Base-by-base conservation (phyloP, 208 protist species). In the Trypanosoma congolense region DNA sequence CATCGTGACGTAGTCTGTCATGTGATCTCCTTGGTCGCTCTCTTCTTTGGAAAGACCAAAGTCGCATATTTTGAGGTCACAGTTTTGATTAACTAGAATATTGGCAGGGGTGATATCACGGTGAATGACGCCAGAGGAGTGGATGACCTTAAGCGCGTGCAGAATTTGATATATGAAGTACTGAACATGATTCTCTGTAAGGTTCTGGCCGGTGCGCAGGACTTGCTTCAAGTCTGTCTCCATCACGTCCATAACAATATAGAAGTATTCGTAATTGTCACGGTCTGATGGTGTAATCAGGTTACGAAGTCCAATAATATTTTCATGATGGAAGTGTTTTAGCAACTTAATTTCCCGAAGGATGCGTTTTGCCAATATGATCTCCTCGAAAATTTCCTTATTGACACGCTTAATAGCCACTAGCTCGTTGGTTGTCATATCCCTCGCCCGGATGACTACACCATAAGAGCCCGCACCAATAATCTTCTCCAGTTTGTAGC, bases 161-260 rank as follows among this genome's bases (percentile, higher is more conserved):
- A 98, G 74, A 0, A 95, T 78, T 65, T 98, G 96, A 65, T 98
- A 98, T 22, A 98, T 85, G 63, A 98, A 98, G 68, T 96, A 98
- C 65, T 96, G 82, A 29, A 90, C 82, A 76, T 98, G 96, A 25
- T 87, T 83, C 61, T 97, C 88, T 3, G 84, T 93, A 33, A 98
- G 64, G 46, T 71, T 68, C 70, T 98, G 95, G 3, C 83, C 69
- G 28, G 78, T 94, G 40, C 81, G 75, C 41, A 98, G 85, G 47
- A 98, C 94, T 63, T 92, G 75, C 74, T 96, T 93, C 30, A 98
- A 73, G 63, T 98, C 96, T 0, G 93, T 97, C 21, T 98, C 95
- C 96, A 98, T 98, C 16, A 97, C 89, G 40, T 98, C 93, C 75
- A 96, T 97, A 18, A 98, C 90, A 31, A 97, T 90, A 64, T 96